phyloP scores from a whole-genome alignment of 257 asterid genomes.

The Striga asiatica region DNA sequence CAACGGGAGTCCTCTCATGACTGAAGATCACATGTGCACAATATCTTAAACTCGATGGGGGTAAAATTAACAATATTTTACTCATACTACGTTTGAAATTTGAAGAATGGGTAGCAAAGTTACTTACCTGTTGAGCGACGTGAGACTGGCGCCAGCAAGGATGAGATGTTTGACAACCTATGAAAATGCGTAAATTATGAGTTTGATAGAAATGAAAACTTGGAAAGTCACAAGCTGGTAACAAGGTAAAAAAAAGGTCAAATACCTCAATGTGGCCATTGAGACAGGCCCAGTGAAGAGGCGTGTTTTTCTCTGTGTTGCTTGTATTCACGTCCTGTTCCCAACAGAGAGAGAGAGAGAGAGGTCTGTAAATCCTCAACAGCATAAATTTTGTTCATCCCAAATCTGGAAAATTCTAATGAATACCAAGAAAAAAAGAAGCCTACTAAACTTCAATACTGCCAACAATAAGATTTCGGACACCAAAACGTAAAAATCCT shows the following conservation, averaged over 20 bases:
- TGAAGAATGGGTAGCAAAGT: neutral
- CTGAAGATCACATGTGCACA: conserved; percentile 25
- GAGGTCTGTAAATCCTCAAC: neutral
- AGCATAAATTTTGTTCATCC: neutral
- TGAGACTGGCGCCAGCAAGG: conserved; percentile 66
- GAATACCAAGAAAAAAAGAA: neutral
- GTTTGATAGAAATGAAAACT: neutral
- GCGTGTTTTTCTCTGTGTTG: conserved; percentile 70
- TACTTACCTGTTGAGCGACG: conserved; percentile 60
- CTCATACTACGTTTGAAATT: neutral
- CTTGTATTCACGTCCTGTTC: conserved; percentile 75
- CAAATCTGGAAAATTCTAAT: neutral
- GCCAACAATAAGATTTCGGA: neutral
- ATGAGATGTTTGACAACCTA: conserved; percentile 68
- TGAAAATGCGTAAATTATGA: conserved; percentile 5
- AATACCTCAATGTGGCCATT: conserved; percentile 80
- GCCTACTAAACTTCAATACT: neutral
- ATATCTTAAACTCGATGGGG: conserved; percentile 2
- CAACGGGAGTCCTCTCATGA: conserved; percentile 85
- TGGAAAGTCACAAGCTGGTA: neutral
- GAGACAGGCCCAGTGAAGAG: conserved; percentile 96
- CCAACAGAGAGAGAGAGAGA: neutral
- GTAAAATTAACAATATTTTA: neutral
- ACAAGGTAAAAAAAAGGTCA: neutral
- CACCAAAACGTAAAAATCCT: neutral